These are phyloP conservation scores for bread wheat (Triticum aestivum) DNA, from an alignment of 176 grass and related monocot species.

Conservation along the genomic window DNA sequence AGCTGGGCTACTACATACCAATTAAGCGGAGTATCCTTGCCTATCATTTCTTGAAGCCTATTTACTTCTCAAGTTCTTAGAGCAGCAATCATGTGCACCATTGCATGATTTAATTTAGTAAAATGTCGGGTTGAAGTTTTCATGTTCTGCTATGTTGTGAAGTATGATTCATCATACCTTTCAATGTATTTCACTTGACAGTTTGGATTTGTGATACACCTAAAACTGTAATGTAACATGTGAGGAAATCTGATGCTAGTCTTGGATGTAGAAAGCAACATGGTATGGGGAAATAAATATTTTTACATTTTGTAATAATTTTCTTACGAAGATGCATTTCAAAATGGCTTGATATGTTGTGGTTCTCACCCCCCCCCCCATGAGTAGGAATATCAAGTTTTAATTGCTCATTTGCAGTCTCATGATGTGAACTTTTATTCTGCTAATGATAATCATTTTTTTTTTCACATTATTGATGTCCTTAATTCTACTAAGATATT, in stretches of 20 bases:
- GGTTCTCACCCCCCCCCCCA: not conserved
- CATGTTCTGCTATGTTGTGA: not conserved
- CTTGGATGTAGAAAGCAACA: not conserved
- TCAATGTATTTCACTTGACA: not conserved
- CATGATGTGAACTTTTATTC: not conserved
- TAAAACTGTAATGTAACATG: not conserved
- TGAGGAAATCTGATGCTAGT: not conserved
- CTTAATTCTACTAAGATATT: slow-evolving; percentile 63
- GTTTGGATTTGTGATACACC: not conserved
- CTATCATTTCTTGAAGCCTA: not conserved
- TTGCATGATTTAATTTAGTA: not conserved
- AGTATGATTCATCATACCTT: not conserved
- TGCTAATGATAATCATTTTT: not conserved
- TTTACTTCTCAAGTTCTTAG: not conserved
- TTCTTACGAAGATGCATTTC: not conserved
- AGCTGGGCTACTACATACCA: slow-evolving; percentile 34
- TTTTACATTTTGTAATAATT: not conserved
- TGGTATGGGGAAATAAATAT: too few relatives aligned
- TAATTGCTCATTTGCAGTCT: not conserved
- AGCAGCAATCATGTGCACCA: not conserved
- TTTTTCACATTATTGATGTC: slow-evolving; percentile 7
- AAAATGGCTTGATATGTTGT: not conserved
- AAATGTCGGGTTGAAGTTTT: not conserved
- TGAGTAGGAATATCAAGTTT: not conserved
- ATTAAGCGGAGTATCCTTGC: slow-evolving; percentile 68